Percentiles rank a stretch among this genome's conserved stretches.
Conservation (phyloP, 2,329 filamentous ascomycete species). For the Fusarium sp. region DNA sequence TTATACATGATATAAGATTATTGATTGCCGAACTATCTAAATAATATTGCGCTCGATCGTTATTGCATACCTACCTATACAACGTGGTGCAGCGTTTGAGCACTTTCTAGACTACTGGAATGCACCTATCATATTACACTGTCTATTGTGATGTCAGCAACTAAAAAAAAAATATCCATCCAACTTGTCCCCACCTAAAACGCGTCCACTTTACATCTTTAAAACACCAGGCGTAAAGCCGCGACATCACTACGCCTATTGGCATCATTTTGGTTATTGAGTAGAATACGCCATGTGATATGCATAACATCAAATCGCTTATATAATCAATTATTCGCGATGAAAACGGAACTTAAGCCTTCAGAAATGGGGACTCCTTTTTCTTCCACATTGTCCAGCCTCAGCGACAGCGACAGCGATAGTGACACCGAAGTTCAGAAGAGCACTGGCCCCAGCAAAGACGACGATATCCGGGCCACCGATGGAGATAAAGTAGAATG, state of each 20-base stretch:
- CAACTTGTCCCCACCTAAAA: conserved; percentile 38
- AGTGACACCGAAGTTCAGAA: conserved; percentile 47
- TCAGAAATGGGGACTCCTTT: conserved; percentile 51
- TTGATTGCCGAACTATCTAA: neutral
- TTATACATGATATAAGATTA: neutral
- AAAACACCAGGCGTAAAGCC: conserved; percentile 19
- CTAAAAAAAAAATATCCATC: conserved; percentile 28
- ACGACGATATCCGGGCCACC: conserved; percentile 53
- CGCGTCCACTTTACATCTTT: conserved; percentile 39
- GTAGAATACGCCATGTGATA: conserved; percentile 38
- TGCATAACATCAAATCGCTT: neutral
- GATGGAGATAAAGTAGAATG: conserved; percentile 65
- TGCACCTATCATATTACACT: conserved; percentile 26
- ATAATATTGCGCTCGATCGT: neutral
- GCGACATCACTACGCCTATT: conserved; percentile 8
- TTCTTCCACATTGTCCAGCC: conserved; percentile 47
- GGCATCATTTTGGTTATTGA: conserved; percentile 6
- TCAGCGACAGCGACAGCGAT: conserved; percentile 48
- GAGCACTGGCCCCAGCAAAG: conserved; percentile 47
- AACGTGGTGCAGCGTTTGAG: neutral
- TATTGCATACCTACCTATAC: neutral
- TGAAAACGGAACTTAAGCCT: conserved; percentile 47
- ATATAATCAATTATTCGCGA: conserved; percentile 34
- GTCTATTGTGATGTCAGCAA: conserved; percentile 40
- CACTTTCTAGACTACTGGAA: neutral